Conservation (phyloP, 495 filamentous ascomycete genomes). For the Bacidia rubella region DNA sequence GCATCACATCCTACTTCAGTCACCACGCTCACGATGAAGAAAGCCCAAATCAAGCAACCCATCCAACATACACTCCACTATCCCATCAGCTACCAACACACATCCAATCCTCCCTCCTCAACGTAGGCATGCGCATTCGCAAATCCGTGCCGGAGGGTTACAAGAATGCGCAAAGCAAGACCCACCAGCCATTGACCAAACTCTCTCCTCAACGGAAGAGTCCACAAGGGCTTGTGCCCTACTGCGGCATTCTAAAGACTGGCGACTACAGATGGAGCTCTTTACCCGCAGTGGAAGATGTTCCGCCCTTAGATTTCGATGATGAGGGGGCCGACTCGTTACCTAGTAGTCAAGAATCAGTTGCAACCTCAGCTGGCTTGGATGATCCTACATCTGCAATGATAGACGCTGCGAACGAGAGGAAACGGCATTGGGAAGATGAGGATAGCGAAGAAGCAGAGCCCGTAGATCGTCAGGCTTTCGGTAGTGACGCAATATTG, state of each 20-base stretch:
- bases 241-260: slow-evolving; percentile 59
- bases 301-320: slow-evolving; percentile 30
- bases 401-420: background rate
- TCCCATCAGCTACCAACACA: slow-evolving; percentile 10
- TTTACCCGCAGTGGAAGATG: slow-evolving; percentile 19
- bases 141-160: slow-evolving; percentile 88
- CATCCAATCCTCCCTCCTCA: slow-evolving; percentile 66
- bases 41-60: background rate
- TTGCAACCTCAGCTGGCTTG: slow-evolving; percentile 10
- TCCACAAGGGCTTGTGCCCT: too few relatives aligned
- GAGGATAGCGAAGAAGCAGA: background rate
- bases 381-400: background rate
- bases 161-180: slow-evolving; percentile 49
- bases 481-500: slow-evolving; percentile 7
- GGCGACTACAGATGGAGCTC: slow-evolving; percentile 32
- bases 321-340: slow-evolving; percentile 1
- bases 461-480: slow-evolving; percentile 10
- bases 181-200: background rate
- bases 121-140: slow-evolving; percentile 83
- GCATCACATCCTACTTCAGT: slow-evolving; percentile 28
- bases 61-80: background rate
- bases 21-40: slow-evolving; percentile 10
- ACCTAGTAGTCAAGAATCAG: slow-evolving; percentile 34
- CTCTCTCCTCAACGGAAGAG: too few relatives aligned
- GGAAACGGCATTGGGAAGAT: slow-evolving; percentile 8